Percentiles rank a stretch among this genome's conserved stretches.
These are phyloP conservation scores for Fusarium floridanum DNA, from an alignment of 2,329 filamentous ascomycete genomes.

Conservation along the genomic window DNA sequence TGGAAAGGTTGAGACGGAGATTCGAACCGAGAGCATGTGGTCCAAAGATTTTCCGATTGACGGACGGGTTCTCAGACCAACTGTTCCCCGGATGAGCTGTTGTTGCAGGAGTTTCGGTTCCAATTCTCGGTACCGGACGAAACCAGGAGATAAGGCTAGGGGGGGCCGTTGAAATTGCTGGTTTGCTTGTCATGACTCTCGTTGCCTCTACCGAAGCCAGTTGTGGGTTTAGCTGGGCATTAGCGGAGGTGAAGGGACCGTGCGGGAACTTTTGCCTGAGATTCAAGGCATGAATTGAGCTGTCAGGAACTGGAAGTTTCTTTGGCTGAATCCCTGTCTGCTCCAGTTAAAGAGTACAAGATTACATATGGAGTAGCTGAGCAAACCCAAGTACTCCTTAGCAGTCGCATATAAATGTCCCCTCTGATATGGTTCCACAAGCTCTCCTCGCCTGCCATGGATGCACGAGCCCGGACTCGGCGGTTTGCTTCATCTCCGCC, in stretches of 20 bases:
- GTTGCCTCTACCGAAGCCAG: background rate
- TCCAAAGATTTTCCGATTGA: background rate
- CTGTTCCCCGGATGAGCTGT: background rate
- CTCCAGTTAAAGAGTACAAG: background rate
- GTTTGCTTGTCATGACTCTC: background rate
- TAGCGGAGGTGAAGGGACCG: background rate
- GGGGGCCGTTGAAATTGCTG: background rate
- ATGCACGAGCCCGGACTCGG: background rate
- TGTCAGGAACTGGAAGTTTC: background rate
- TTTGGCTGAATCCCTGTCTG: background rate
- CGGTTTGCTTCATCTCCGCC: background rate
- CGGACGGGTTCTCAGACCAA: background rate
- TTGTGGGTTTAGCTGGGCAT: background rate
- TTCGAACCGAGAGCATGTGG: background rate
- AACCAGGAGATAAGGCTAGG: background rate
- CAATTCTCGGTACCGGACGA: background rate
- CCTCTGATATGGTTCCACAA: background rate
- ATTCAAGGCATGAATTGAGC: background rate
- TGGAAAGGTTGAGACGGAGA: background rate
- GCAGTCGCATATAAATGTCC: background rate
- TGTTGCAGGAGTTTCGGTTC: background rate
- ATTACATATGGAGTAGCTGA: fast-evolving
- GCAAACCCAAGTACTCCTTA: background rate
- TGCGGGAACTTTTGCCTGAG: background rate
- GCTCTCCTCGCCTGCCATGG: background rate